Evolutionary conservation across 2,329 filamentous ascomycete species (phyloP).

Genomic region (Fusarium transvaalense): DNA sequence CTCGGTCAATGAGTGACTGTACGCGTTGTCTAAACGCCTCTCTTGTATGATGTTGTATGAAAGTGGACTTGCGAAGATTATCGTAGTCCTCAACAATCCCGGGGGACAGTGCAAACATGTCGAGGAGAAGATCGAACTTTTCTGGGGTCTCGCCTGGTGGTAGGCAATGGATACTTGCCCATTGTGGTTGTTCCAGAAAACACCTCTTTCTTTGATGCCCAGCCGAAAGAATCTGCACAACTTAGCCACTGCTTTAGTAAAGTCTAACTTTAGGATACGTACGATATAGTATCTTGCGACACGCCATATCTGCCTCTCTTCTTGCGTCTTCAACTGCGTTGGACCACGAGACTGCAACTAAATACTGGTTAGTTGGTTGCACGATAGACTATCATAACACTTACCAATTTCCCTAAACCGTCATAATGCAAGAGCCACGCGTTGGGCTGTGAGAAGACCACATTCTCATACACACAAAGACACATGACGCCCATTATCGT

Average conservation of each 20-base stretch:
- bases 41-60: background rate
- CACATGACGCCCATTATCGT: constrained; percentile 27
- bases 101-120: constrained; percentile 17
- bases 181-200: constrained; percentile 32
- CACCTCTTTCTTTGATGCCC: constrained; percentile 27
- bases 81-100: constrained; percentile 17
- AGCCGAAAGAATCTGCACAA: constrained; percentile 20
- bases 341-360: constrained; percentile 32
- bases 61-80: background rate
- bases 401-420: constrained; percentile 20
- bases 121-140: constrained; percentile 14
- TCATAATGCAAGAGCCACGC: constrained; percentile 36
- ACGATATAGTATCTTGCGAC: constrained; percentile 22
- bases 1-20: background rate
- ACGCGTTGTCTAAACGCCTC: background rate
- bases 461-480: constrained; percentile 31
- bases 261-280: fast-evolving
- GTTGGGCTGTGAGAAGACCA: constrained; percentile 24
- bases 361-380: background rate
- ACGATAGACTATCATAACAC: background rate
- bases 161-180: constrained; percentile 2
- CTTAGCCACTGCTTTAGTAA: background rate
- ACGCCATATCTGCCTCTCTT: constrained; percentile 22
- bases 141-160: constrained; percentile 4
- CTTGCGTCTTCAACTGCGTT: background rate